These are phyloP conservation scores for Spizellomyces punctatus DNA, from an alignment of 192 early-diverging fungal species.

Conservation along the genomic window DNA sequence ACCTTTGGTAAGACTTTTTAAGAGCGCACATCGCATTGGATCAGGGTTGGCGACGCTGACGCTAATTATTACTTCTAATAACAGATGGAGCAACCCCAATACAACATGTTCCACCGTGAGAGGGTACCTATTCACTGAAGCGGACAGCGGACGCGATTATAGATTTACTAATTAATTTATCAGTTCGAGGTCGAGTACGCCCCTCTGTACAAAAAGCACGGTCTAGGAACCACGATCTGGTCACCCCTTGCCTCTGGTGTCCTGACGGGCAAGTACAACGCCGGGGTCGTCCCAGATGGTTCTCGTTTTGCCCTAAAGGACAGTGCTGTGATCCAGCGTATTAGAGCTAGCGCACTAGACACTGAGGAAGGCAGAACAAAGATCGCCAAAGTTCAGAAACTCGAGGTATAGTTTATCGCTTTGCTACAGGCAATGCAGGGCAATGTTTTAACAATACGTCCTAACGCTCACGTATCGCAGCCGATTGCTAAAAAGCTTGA, in stretches of 20 bases:
- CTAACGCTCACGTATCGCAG: slow-evolving; percentile 22
- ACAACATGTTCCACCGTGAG: slow-evolving; percentile 85
- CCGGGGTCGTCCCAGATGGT: slow-evolving; percentile 63
- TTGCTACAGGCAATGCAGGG: background rate
- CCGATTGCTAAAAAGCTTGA: slow-evolving; percentile 62
- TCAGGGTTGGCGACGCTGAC: too few species aligned
- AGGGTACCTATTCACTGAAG: too few species aligned
- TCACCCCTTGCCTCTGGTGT: slow-evolving; percentile 74
- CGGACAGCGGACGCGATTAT: too few species aligned
- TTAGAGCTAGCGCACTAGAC: slow-evolving; percentile 31
- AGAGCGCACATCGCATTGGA: slow-evolving; percentile 20
- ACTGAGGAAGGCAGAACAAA: slow-evolving; percentile 70
- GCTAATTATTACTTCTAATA: too few species aligned
- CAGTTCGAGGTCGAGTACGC: slow-evolving; percentile 72
- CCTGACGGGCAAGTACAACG: slow-evolving; percentile 74
- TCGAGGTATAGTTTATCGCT: slow-evolving; percentile 48
- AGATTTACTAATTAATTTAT: too few species aligned
- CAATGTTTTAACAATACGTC: slow-evolving; percentile 5
- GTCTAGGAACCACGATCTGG: slow-evolving; percentile 76
- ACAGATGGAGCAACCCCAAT: slow-evolving; percentile 73
- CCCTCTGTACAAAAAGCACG: slow-evolving; percentile 68
- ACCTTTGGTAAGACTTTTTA: slow-evolving; percentile 41
- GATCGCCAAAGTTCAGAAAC: slow-evolving; percentile 61
- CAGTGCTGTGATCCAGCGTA: background rate
- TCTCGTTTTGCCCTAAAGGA: slow-evolving; percentile 65